phyloP scores from a whole-genome alignment of 768 basidiomycete species.

The Mycena sanguinolenta region DNA sequence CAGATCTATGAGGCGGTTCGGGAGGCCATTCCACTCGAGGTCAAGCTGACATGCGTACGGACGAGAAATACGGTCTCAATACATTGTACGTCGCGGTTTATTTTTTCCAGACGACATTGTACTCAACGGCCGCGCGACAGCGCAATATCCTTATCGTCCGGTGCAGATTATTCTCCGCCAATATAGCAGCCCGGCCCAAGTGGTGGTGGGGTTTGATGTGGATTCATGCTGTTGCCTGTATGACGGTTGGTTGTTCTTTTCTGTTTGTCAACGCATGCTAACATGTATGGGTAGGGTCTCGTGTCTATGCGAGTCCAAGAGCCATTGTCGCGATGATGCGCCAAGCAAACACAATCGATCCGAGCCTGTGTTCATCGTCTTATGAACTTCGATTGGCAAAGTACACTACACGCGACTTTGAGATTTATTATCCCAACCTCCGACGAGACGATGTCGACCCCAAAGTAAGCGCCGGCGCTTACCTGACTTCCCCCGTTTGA shows the following conservation, averaged over 20 bases:
- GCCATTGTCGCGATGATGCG: slow-evolving; percentile 73
- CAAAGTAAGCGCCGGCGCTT: slow-evolving; percentile 53
- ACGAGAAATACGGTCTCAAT: slow-evolving; percentile 76
- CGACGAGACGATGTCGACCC: slow-evolving; percentile 67
- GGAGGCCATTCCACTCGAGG: slow-evolving; percentile 75
- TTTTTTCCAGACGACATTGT: not conserved
- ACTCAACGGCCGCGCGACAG: slow-evolving; percentile 45
- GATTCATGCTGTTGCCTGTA: slow-evolving; percentile 72
- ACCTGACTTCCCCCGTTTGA: not conserved
- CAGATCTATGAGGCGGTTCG: slow-evolving; percentile 72
- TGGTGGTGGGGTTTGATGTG: slow-evolving; percentile 75
- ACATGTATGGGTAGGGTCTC: slow-evolving; percentile 48
- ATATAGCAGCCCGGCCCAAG: slow-evolving; percentile 72
- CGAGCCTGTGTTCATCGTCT: slow-evolving; percentile 70
- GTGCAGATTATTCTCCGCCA: slow-evolving; percentile 74
- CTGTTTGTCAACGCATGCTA: not conserved
- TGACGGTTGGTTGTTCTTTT: slow-evolving; percentile 48
- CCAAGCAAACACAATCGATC: slow-evolving; percentile 71
- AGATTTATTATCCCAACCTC: slow-evolving; percentile 67
- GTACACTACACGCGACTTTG: slow-evolving; percentile 66
- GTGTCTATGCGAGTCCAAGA: slow-evolving; percentile 71
- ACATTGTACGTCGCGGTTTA: slow-evolving; percentile 57
- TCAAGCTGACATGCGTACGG: slow-evolving; percentile 73
- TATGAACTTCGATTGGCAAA: slow-evolving; percentile 72
- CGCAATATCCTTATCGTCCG: slow-evolving; percentile 74